Evolutionary conservation across 345 rosid species (phyloP), one percentile per base, ranked within the genome.

Genomic region (Acer saccharum): DNA sequence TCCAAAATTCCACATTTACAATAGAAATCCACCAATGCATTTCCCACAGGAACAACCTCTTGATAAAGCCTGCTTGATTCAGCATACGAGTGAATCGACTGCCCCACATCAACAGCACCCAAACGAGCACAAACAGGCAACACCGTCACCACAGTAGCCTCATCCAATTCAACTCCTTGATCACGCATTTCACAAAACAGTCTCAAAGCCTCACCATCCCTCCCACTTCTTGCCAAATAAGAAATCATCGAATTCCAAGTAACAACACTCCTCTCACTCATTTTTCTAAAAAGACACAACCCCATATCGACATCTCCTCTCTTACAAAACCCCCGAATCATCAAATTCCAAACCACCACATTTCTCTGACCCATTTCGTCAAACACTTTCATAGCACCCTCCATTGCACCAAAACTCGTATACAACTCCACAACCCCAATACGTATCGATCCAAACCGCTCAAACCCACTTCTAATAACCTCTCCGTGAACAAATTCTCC

Each of bases 191-290:
- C 89, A 4, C 79, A 78, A 81, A 90, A 90, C 74, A 90, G 86
- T 18, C 67, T 77, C 79, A 90, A 82, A 68, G 95, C 97, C 68
- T 90, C 93, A 57, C 74, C 75, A 43, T 85, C 87, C 67, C 91
- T 84, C 50, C 95, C 91, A 69, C 86, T 79, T 63, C 81, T 85
- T 0, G 88, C 88, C 78, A 92, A 86, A 69, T 86, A 84, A 62
- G 89, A 87, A 4, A 92, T 89, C 87, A 92, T 86, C 16, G 81
- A 87, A 66, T 92, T 92, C 97, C 95, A 92, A 1, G 95, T 81
- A 35, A 89, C 91, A 61, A 88, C 77, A 76, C 85, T 90, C 66
- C 90, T 79, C 69, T 87, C 86, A 1, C 76, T 82, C 95, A 90
- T 92, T 82, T 86, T 9, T 73, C 83, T 81, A 62, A 92, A 92